Percentiles rank a stretch among this genome's conserved stretches.
These are phyloP conservation scores for Saturnispora bothae DNA, from an alignment of 805 yeast genomes.

Conservation along the genomic window DNA sequence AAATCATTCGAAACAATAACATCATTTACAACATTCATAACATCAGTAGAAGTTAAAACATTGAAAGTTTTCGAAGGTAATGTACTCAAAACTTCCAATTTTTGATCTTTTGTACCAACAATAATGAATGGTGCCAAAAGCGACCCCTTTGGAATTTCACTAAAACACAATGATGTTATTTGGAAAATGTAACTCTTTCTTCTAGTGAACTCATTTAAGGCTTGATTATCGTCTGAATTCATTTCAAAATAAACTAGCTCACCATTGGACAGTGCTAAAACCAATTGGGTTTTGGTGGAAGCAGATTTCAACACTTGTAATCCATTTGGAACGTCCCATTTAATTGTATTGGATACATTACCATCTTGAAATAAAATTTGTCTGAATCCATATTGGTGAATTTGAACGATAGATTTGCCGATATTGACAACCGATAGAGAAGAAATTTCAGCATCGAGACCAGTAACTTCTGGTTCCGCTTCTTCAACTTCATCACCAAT, in stretches of 20 bases:
- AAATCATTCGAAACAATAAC: constrained; percentile 17
- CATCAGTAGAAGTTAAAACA: constrained; percentile 50
- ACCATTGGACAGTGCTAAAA: constrained; percentile 58
- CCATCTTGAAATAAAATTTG: constrained; percentile 34
- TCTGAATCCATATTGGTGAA: constrained; percentile 59
- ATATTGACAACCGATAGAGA: constrained; percentile 65
- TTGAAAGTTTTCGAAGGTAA: constrained; percentile 51
- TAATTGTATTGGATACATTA: constrained; percentile 27
- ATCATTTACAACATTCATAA: constrained; percentile 41
- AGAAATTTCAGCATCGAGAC: constrained; percentile 41
- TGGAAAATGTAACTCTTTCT: constrained; percentile 42
- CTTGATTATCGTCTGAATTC: constrained; percentile 45
- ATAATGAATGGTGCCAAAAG: constrained; percentile 48
- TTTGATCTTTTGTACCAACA: constrained; percentile 61
- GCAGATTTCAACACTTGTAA: constrained; percentile 49
- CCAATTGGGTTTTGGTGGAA: constrained; percentile 57
- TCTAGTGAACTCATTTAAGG: constrained; percentile 61
- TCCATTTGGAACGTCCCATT: constrained; percentile 83
- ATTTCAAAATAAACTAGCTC: constrained; percentile 74
- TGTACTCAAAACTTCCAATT: constrained; percentile 58
- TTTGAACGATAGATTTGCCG: constrained; percentile 61
- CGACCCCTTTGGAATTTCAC: constrained; percentile 39
- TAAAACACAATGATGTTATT: constrained; percentile 38
- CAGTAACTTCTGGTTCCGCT: constrained; percentile 38
- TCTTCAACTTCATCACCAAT: constrained; percentile 77